Conservation (phyloP, 768 basidiomycete species). For the Naganishia vaughanmartiniae region DNA sequence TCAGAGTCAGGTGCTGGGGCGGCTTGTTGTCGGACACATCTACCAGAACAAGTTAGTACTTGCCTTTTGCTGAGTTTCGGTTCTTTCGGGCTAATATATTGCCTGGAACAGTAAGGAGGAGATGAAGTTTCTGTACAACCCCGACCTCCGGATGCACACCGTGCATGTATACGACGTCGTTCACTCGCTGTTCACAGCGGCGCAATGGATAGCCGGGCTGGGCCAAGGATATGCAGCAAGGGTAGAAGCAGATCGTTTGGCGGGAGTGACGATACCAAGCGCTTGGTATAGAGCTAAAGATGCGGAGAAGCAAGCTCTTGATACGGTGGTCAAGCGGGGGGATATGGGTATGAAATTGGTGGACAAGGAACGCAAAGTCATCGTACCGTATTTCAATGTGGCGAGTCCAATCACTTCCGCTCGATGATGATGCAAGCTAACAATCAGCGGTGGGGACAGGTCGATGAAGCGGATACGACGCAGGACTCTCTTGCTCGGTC, state of each 20-base stretch:
- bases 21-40: conserved; percentile 45
- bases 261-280: conserved; percentile 34
- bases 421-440: not conserved
- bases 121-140: conserved; percentile 51
- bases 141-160: conserved; percentile 48
- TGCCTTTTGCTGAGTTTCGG: not conserved
- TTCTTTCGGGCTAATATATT: not conserved
- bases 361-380: conserved; percentile 36
- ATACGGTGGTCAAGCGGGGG: conserved; percentile 32
- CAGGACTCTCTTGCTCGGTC: conserved; percentile 45
- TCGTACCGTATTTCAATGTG: conserved; percentile 46
- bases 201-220: conserved; percentile 21
- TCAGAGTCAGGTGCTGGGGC: conserved; percentile 41
- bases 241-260: conserved; percentile 18
- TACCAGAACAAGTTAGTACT: conserved; percentile 43
- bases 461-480: conserved; percentile 45
- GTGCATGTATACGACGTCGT: conserved; percentile 43
- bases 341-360: conserved; percentile 38
- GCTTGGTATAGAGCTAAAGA: conserved; percentile 28
- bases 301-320: conserved; percentile 32
- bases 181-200: conserved; percentile 37
- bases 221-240: not conserved
- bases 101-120: conserved; percentile 43
- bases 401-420: conserved; percentile 9
- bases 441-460: not conserved